These are phyloP conservation scores for Pholiota microspora DNA, from an alignment of 768 basidiomycete genomes.

Conservation along the genomic window DNA sequence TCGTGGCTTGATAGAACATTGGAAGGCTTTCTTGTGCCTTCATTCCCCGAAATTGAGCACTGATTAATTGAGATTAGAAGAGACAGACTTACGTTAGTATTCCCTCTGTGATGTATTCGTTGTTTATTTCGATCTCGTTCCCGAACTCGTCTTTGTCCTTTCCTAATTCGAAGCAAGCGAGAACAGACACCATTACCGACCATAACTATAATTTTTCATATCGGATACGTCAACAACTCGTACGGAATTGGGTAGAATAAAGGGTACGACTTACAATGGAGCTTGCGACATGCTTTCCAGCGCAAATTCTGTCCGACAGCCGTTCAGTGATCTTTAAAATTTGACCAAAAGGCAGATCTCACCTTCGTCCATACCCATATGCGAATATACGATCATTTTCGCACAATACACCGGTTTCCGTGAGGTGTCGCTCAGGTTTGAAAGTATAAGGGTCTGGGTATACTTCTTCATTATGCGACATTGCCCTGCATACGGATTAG, in stretches of 20 bases:
- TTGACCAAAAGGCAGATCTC: no score
- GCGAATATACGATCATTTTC: slow-evolving; percentile 17
- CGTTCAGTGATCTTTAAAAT: background rate
- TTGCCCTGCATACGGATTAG: slow-evolving; percentile 1
- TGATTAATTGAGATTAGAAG: background rate
- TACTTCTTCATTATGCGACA: slow-evolving; percentile 28
- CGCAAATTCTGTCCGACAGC: slow-evolving; percentile 4
- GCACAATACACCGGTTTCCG: slow-evolving; percentile 14
- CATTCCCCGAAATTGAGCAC: background rate
- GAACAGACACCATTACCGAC: background rate
- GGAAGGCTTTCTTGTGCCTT: background rate
- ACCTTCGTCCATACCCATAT: slow-evolving; percentile 12
- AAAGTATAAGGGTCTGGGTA: slow-evolving; percentile 33
- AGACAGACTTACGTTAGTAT: slow-evolving; percentile 1
- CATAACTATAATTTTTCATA: background rate
- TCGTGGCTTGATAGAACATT: slow-evolving; percentile 1
- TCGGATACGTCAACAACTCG: no score
- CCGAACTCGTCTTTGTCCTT: slow-evolving; percentile 4
- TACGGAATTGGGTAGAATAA: background rate
- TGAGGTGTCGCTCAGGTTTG: slow-evolving; percentile 27
- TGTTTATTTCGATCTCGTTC: slow-evolving; percentile 4
- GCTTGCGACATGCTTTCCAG: slow-evolving; percentile 7
- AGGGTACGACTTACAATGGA: slow-evolving; percentile 5
- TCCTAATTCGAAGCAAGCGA: background rate
- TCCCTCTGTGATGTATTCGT: background rate